A percentile compares a stretch with the other conserved stretches of the same genome.
These are phyloP conservation scores for Gracilaria gracilis DNA, from an alignment of 23 red algal genomes.

Conservation along the genomic window DNA sequence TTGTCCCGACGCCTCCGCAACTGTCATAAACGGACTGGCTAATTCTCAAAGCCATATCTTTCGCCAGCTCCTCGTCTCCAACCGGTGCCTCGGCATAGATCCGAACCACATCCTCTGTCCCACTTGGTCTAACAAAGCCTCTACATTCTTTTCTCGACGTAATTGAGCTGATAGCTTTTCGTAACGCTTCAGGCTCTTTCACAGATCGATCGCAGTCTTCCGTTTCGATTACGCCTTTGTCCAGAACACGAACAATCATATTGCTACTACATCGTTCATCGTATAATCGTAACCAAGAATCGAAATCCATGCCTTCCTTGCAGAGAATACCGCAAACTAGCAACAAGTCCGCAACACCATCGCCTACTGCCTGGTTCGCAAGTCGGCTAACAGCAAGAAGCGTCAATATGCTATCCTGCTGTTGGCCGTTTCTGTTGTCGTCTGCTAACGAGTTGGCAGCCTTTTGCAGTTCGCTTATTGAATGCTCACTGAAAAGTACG, in stretches of 20 bases:
- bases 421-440: not conserved
- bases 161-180: constrained; percentile 26
- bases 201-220: constrained; percentile 77
- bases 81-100: constrained; percentile 88
- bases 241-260: constrained; percentile 67
- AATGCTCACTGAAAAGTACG: constrained; percentile 75
- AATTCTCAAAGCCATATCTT: constrained; percentile 58
- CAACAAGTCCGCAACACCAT: constrained; percentile 93
- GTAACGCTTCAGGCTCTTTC: constrained; percentile 55
- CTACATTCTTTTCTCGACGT: constrained; percentile 40
- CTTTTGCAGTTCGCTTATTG: constrained; percentile 27
- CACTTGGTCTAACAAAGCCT: constrained; percentile 92
- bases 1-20: constrained; percentile 59
- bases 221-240: constrained; percentile 79
- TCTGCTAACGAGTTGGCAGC: not conserved
- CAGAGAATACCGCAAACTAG: constrained; percentile 75
- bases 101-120: constrained; percentile 97
- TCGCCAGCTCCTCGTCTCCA: constrained; percentile 23
- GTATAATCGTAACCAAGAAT: constrained; percentile 75
- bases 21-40: constrained; percentile 43
- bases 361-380: constrained; percentile 96
- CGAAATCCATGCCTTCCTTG: constrained; percentile 46
- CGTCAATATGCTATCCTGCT: constrained; percentile 23
- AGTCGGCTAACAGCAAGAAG: constrained; percentile 64
- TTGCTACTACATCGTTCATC: constrained; percentile 76